These are phyloP conservation scores for Quercus aquifolioides DNA, from an alignment of 306 rosid genomes.

Conservation along the genomic window DNA sequence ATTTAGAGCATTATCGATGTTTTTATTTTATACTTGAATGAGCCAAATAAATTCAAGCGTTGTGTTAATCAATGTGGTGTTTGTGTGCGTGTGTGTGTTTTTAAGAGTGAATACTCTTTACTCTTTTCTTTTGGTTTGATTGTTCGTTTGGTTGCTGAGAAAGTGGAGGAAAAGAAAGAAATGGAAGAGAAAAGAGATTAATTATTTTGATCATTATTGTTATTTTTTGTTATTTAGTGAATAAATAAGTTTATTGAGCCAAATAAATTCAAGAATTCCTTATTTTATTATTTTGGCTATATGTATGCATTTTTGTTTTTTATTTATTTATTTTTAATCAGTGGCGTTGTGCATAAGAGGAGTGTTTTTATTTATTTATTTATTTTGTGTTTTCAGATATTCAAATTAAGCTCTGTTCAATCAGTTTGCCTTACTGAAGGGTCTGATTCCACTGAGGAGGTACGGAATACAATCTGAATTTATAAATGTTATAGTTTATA, in stretches of 20 bases:
- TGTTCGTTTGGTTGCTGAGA: constrained; percentile 4
- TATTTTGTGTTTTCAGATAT: constrained; percentile 50
- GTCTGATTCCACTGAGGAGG: constrained; percentile 53
- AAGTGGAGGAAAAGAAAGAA: not conserved
- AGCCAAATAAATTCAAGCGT: too few relatives aligned
- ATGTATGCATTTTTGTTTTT: not conserved
- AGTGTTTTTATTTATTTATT: constrained; percentile 6
- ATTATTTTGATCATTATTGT: not conserved
- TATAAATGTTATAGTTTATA: not conserved
- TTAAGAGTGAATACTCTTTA: too few relatives aligned
- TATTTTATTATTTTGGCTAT: not conserved
- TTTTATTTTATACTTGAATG: too few relatives aligned
- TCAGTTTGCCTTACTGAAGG: constrained; percentile 66
- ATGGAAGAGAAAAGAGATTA: not conserved
- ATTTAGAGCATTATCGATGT: too few relatives aligned
- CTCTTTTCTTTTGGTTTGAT: too few relatives aligned
- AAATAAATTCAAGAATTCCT: not conserved
- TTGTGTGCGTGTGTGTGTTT: not conserved
- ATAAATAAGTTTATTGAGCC: not conserved
- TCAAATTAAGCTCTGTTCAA: constrained; percentile 56
- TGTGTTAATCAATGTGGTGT: too few relatives aligned
- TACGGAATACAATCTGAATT: constrained; percentile 11
- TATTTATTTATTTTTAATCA: not conserved
- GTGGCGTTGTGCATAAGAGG: not conserved
- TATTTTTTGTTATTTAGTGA: not conserved